These are phyloP conservation scores for Ilyonectria mors-panacis DNA, from an alignment of 2,329 filamentous ascomycete species.

Conservation along the genomic window DNA sequence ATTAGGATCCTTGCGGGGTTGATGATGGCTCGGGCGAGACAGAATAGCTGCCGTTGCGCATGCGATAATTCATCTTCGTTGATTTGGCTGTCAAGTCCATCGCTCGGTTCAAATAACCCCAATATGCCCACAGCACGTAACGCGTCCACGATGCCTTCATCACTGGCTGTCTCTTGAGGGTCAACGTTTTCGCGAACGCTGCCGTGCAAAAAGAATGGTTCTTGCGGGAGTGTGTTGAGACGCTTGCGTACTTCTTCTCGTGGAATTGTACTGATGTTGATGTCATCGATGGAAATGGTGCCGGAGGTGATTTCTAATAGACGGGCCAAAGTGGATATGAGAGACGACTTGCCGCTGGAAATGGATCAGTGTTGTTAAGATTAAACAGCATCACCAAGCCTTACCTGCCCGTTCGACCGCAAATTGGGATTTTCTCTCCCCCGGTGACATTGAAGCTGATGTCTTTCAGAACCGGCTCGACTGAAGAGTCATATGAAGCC, in stretches of 20 bases:
- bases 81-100: constrained; percentile 56
- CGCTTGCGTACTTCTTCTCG: neutral
- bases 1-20: constrained; percentile 48
- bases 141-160: neutral
- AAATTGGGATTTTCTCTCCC: neutral
- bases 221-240: constrained; percentile 7
- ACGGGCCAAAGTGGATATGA: constrained; percentile 56
- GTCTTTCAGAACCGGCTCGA: neutral
- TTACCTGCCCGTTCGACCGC: neutral
- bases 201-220: neutral
- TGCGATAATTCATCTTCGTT: constrained; percentile 54
- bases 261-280: neutral
- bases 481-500: neutral
- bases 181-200: neutral
- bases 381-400: neutral
- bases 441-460: neutral
- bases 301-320: constrained; percentile 56
- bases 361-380: too few species aligned
- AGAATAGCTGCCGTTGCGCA: constrained; percentile 65
- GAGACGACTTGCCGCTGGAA: constrained; percentile 63
- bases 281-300: neutral
- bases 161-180: neutral
- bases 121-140: neutral
- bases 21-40: constrained; percentile 62
- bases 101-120: constrained; percentile 36